phyloP scores from a whole-genome alignment of 805 yeast species.

The Candida parachauliodes region DNA sequence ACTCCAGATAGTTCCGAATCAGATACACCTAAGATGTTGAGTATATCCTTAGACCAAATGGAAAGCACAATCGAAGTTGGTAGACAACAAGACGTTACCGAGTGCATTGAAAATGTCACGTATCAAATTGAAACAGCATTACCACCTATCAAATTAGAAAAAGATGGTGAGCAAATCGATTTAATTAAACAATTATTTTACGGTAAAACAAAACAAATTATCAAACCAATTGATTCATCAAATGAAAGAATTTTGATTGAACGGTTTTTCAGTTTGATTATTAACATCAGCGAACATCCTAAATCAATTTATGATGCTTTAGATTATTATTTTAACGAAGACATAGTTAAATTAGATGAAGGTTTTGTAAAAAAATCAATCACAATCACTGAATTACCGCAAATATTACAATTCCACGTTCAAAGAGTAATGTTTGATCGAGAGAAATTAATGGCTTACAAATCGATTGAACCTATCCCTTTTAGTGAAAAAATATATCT shows the following conservation, averaged over 20 bases:
- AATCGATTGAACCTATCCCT: conserved; percentile 77
- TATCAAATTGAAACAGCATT: conserved; percentile 88
- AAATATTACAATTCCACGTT: conserved; percentile 83
- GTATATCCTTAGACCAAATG: conserved; percentile 58
- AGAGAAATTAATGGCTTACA: conserved; percentile 67
- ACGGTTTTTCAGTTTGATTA: conserved; percentile 74
- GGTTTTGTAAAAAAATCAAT: conserved; percentile 73
- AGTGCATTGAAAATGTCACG: conserved; percentile 90
- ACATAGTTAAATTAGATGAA: conserved; percentile 61
- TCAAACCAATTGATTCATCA: conserved; percentile 48
- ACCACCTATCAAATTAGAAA: conserved; percentile 59
- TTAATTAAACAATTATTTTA: conserved; percentile 75
- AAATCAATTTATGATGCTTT: conserved; percentile 86
- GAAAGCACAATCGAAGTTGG: conserved; percentile 77
- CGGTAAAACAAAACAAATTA: conserved; percentile 79
- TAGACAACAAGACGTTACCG: conserved; percentile 96
- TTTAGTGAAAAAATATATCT: conserved; percentile 74
- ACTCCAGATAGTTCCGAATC: conserved; percentile 3
- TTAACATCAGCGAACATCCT: conserved; percentile 86
- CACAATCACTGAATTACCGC: conserved; percentile 70
- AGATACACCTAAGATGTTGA: conserved; percentile 19
- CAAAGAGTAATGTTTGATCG: conserved; percentile 92
- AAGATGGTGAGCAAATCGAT: conserved; percentile 77
- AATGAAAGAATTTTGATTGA: conserved; percentile 45
- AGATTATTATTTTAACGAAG: conserved; percentile 79